Percentiles rank a stretch among this genome's conserved stretches.
These are phyloP conservation scores for Zychaea mexicana DNA, from an alignment of 371 early-diverging fungal genomes.

Conservation along the genomic window DNA sequence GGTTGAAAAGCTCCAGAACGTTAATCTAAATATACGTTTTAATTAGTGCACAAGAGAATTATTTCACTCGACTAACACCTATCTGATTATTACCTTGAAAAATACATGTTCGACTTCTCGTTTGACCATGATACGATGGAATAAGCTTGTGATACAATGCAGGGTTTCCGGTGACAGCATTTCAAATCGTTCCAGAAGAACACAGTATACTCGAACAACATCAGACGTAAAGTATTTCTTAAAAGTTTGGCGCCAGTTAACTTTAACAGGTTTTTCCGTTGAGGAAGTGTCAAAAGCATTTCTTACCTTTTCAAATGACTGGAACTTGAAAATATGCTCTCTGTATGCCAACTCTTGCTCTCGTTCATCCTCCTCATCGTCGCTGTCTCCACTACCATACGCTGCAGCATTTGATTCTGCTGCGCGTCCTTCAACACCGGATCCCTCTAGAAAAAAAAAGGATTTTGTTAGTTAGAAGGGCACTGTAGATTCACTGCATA, in stretches of 20 bases:
- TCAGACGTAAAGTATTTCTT: constrained; percentile 57
- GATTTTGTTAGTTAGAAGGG: neutral
- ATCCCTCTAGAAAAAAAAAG: neutral
- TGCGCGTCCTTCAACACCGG: neutral
- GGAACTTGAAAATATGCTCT: constrained; percentile 61
- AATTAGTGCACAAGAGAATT: too few species aligned
- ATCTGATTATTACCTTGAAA: constrained; percentile 62
- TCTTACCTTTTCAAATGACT: constrained; percentile 63
- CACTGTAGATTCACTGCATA: too few species aligned
- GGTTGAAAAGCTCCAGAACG: constrained; percentile 64
- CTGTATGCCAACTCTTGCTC: constrained; percentile 29
- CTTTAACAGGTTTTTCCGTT: too few species aligned
- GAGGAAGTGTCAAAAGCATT: too few species aligned
- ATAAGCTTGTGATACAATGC: constrained; percentile 57
- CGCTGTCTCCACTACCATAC: constrained; percentile 24
- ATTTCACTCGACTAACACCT: too few species aligned
- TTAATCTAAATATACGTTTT: too few species aligned
- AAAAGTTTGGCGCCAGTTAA: neutral
- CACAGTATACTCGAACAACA: constrained; percentile 57
- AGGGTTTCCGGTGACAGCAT: constrained; percentile 51
- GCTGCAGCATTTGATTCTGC: neutral
- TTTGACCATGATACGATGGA: constrained; percentile 74
- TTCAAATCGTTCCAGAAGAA: constrained; percentile 50
- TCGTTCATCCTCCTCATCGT: constrained; percentile 31
- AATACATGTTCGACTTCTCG: constrained; percentile 56